phyloP scores from a whole-genome alignment of 805 yeast genomes.

The Candida parachauliodes region DNA sequence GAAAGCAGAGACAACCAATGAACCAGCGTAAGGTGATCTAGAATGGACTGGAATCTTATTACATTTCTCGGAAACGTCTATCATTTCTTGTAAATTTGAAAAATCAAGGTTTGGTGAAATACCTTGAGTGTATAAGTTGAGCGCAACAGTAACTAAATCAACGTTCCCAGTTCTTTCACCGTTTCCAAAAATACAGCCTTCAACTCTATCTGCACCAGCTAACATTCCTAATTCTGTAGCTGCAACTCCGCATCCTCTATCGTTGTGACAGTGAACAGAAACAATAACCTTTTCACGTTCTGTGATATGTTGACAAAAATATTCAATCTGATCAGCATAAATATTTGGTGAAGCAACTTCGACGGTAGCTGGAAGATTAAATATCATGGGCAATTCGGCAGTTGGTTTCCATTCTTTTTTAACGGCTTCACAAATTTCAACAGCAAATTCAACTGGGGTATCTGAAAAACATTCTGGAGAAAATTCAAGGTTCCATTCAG shows the following conservation, averaged over 20 bases:
- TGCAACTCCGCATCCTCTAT: constrained; percentile 82
- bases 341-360: constrained; percentile 74
- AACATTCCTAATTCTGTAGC: constrained; percentile 72
- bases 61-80: constrained; percentile 70
- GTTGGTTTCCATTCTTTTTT: constrained; percentile 77
- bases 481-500: constrained; percentile 68
- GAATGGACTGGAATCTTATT: constrained; percentile 72
- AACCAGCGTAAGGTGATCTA: constrained; percentile 80
- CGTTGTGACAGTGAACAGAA: constrained; percentile 75
- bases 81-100: constrained; percentile 62
- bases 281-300: constrained; percentile 70
- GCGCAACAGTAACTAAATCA: constrained; percentile 69
- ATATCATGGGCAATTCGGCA: constrained; percentile 68
- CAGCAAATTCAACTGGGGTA: constrained; percentile 69
- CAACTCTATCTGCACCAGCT: constrained; percentile 86
- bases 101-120: constrained; percentile 69
- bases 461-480: constrained; percentile 79
- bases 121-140: constrained; percentile 78
- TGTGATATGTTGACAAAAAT: constrained; percentile 61
- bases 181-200: constrained; percentile 78
- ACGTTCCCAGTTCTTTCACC: constrained; percentile 87
- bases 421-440: constrained; percentile 77
- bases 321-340: constrained; percentile 79
- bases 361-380: constrained; percentile 78
- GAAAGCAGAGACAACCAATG: constrained; percentile 74